phyloP scores from a whole-genome alignment of 352 stramenopile genomes.

The Pythium aristosporum region DNA sequence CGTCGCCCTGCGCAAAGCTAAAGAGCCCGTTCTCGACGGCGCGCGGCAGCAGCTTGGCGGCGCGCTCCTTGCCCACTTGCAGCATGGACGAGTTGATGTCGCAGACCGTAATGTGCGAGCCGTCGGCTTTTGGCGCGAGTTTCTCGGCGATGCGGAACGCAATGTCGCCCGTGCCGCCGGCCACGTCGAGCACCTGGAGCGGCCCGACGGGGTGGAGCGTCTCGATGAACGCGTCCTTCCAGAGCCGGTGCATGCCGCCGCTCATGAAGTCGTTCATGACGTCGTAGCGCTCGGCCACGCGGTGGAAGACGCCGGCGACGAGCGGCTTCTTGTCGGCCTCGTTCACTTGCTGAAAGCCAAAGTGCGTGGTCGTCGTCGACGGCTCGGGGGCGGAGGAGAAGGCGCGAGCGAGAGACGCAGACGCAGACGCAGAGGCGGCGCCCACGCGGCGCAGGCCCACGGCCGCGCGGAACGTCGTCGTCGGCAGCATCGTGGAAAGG shows the following conservation, averaged over 20 bases:
- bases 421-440: not conserved
- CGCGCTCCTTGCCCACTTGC: conserved; percentile 91
- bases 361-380: conserved; percentile 64
- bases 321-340: conserved; percentile 93
- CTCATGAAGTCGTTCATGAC: conserved; percentile 99
- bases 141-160: conserved; percentile 95
- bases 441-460: not conserved
- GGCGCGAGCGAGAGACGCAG: not conserved
- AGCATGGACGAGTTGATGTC: conserved; percentile 99
- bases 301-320: conserved; percentile 97
- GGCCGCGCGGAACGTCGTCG: not conserved
- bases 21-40: conserved; percentile 48
- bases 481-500: not conserved
- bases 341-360: conserved; percentile 89
- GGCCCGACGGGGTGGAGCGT: conserved; percentile 75
- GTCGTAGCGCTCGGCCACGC: conserved; percentile 96
- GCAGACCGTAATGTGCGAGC: conserved; percentile 93
- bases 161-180: conserved; percentile 98
- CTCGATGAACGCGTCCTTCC: conserved; percentile 97
- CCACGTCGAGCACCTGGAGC: conserved; percentile 93
- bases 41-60: conserved; percentile 64
- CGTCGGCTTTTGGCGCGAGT: conserved; percentile 32
- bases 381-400: not conserved
- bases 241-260: conserved; percentile 93
- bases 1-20: conserved; percentile 94